Evolutionary conservation across 2,329 filamentous ascomycete species (phyloP), one percentile per base, ranked within the genome.

Genomic region (Pseudogymnoascus sp.): DNA sequence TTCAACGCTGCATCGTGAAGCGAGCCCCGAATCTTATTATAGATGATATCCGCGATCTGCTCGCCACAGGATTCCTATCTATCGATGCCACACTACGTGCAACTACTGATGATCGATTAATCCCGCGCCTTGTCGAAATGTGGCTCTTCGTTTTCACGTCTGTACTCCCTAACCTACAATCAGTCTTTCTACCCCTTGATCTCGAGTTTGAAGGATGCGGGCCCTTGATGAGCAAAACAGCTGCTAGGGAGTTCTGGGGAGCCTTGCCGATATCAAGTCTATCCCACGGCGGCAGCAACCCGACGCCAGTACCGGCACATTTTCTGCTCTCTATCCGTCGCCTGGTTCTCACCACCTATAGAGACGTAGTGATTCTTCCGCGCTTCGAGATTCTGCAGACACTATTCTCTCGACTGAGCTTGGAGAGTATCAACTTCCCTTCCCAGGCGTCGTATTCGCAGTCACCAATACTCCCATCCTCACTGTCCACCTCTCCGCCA

Each of bases 71-170:
- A 1, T 99, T 97, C 71, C 81, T 84, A 31, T 92, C 89, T 1
- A 81, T 99, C 2, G 93, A 96, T 68, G 89, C 93, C 67, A 93
- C 90, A 0, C 78, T 97, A 16, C 84, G 88, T 59, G 85, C 85
- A 52, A 87, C 91, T 0, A 83, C 91, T 0, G 93, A 97, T 71
- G 93, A 96, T 65, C 85, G 88, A 35, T 83, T 97, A n/a, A 91
- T 97, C 21, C 90, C 91, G 0, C 87, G 91, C 62, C 80, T 99
- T 0, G 93, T 97, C 2, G 91, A 96, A 72, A 87, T 97, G 71
- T 99, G 95, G 95, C 85, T 96, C 64, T 87, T 95, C 55, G 93
- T 95, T 0, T 97, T 97, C 70, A 93, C 91, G 2, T 89, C 85
- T 5, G 90, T 97, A 38, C 77, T 97, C 4, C 95, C 95, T 0